Evolutionary conservation across 495 filamentous ascomycete species (phyloP), one percentile per base, ranked within the genome.

Genomic region (Penicillium samsonianum): DNA sequence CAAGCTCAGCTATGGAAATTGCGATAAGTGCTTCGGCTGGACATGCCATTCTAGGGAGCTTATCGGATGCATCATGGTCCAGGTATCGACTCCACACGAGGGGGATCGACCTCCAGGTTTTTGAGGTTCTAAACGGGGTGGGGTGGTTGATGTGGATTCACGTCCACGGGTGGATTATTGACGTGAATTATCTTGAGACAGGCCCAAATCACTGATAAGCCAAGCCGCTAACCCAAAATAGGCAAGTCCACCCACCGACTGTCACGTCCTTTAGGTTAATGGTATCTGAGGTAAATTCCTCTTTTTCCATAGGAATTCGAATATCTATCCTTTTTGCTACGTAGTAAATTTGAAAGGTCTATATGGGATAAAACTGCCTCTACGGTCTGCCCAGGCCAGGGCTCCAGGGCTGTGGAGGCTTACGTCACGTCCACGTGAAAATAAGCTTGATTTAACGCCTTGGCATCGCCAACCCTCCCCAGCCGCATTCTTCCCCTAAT

Each of bases 171-270:
- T n/a, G n/a, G n/a, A n/a, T n/a, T n/a, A n/a, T 33, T 4, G 22
- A 16, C 1, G 25, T 23, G 12, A 12, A 16, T 40, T 19, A 9
- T 3, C 16, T 28, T 50, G 19, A 17, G 47, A 37, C 25, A 47
- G 41, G 26, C 20, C 19, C 53, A 17, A 48, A 26, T 33, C 45
- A 19, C 20, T 53, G 26, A 51, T 17, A 16, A 1, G 4, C 8
- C 25, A n/a, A 23, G 11, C 11, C 55, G 30, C 63, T 60, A 68
- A 25, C 1, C 63, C 60, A 19, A 52, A 60, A 51, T 5, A 22
- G 51, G 66, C 23, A 68, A 62, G 63, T 68, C 61, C 64, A 68
- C 30, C 48, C 66, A 55, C 6, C 2, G 31, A 7, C 35, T 38
- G 16, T 38, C 35, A 2, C 35, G 8, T 6, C 6, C 10, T 31